Evolutionary conservation across 441 rosid genomes (phyloP).

Genomic region (Populus hybrid): DNA sequence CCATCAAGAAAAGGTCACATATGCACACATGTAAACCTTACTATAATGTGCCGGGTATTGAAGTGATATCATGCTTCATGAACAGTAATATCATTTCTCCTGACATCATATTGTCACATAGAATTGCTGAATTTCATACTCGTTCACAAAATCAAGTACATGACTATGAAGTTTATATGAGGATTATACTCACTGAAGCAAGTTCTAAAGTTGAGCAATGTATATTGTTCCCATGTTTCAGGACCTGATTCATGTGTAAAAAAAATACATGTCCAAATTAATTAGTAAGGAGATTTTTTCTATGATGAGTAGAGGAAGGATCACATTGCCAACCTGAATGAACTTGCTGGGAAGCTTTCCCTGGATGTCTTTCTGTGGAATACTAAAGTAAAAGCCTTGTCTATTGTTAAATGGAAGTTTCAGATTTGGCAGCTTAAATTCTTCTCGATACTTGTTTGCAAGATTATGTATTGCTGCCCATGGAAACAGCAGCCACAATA

Average conservation of each 20-base stretch:
- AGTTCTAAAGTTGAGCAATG: conserved; percentile 96
- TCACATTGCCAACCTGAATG: conserved; percentile 62
- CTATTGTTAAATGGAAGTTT: conserved; percentile 93
- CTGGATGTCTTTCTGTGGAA: conserved; percentile 80
- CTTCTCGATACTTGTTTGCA: conserved; percentile 89
- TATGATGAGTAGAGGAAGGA: conserved; percentile 14
- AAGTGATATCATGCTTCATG: background rate
- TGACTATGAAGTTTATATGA: background rate
- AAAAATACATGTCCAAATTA: conserved; percentile 26
- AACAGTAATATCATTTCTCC: background rate
- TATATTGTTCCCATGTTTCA: conserved; percentile 88
- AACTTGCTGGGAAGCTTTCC: conserved; percentile 93
- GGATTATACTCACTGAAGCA: conserved; percentile 75
- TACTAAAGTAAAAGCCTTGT: conserved; percentile 96
- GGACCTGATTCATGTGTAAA: conserved; percentile 49
- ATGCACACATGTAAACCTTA: background rate
- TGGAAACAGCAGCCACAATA: conserved; percentile 11
- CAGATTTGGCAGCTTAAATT: conserved; percentile 81
- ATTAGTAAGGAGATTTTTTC: conserved; percentile 16
- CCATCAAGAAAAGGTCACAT: background rate
- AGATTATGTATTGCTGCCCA: conserved; percentile 86
- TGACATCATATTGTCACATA: background rate
- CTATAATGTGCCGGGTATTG: background rate
- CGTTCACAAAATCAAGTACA: conserved; percentile 2
- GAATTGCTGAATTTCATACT: conserved; percentile 7